Base-by-base conservation (phyloP, 192 early-diverging fungal genomes). In the Lunasporangiospora selenospora region DNA sequence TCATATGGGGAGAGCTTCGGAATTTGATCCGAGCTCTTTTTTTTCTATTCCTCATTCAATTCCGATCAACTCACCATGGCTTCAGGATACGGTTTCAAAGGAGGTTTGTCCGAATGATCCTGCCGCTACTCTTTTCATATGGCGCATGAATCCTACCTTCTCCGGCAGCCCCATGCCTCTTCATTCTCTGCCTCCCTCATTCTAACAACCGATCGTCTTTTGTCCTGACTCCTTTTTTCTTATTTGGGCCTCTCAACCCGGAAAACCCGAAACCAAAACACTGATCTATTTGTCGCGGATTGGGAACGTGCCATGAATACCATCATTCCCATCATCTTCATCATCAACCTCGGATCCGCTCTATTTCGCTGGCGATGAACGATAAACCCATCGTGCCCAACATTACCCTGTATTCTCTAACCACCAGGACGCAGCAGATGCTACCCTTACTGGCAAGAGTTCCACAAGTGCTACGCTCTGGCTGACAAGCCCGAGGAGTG, bases 361-460 rank as follows among this genome's bases (percentile, higher is more conserved):
- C 24, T 18, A 41, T 4, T n/a, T n/a, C n/a, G n/a, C n/a, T n/a
- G n/a, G n/a, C n/a, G n/a, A n/a, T n/a, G n/a, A n/a, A n/a, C n/a
- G n/a, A n/a, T n/a, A n/a, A n/a, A n/a, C n/a, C n/a, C n/a, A n/a
- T n/a, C n/a, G n/a, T n/a, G n/a, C n/a, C n/a, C n/a, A n/a, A n/a
- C n/a, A n/a, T n/a, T n/a, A n/a, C n/a, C n/a, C n/a, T n/a, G n/a
- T n/a, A n/a, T n/a, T n/a, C n/a, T n/a, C 2, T 36, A 21, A n/a
- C 31, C 29, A 32, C 54, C 78, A 94, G 86, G 93, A 76, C 88
- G 86, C 76, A 86, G 93, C 63, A 89, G 97, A 62, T 98, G 97
- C 87, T 96, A 96, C 78, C 83, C 89, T 44, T 94, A 95, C 80
- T 98, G 94, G 93, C 95, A 97, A 80, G 95, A 97, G 77, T 96